Evolutionary conservation across 2,329 filamentous ascomycete genomes (phyloP).

Genomic region (Bipolaris bicolor): DNA sequence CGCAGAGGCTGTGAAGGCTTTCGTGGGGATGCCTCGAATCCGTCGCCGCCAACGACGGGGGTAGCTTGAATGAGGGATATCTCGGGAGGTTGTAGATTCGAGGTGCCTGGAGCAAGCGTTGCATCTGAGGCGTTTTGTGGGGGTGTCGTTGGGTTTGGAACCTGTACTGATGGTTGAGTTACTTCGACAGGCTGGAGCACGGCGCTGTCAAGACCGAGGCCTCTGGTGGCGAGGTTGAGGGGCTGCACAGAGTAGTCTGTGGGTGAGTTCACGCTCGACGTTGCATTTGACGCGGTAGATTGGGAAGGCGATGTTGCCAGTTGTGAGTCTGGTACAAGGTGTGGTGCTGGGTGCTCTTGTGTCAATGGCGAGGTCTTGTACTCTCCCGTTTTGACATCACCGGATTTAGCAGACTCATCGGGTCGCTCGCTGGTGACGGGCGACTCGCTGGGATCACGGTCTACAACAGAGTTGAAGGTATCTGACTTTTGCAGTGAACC

Average conservation of each 20-base stretch:
- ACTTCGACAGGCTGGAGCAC: slow-evolving; percentile 23
- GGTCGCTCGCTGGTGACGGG: slow-evolving; percentile 43
- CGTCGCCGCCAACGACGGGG: slow-evolving; percentile 45
- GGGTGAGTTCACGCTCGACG: slow-evolving; percentile 40
- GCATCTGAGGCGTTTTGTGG: slow-evolving; percentile 15
- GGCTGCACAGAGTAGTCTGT: slow-evolving; percentile 45
- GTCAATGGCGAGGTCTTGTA: slow-evolving; percentile 30
- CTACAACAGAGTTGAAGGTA: slow-evolving; percentile 41
- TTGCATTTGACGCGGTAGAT: slow-evolving; percentile 34
- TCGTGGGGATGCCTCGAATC: slow-evolving; percentile 44
- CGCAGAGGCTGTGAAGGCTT: slow-evolving; percentile 60
- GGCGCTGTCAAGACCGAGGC: slow-evolving; percentile 32
- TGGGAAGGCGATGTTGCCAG: slow-evolving; percentile 42
- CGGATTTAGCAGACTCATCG: slow-evolving; percentile 33
- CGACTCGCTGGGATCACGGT: slow-evolving; percentile 48
- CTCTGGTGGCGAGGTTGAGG: slow-evolving; percentile 29
- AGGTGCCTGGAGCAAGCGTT: slow-evolving; percentile 16
- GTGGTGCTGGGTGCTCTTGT: slow-evolving; percentile 26
- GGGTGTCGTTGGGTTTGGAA: slow-evolving; percentile 21
- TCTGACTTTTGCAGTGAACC: slow-evolving; percentile 44
- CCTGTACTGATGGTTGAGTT: slow-evolving; percentile 18
- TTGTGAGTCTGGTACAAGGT: slow-evolving; percentile 39
- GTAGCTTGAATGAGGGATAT: slow-evolving; percentile 50
- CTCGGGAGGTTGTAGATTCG: slow-evolving; percentile 39
- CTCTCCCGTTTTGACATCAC: slow-evolving; percentile 27